Evolutionary conservation across 768 basidiomycete genomes (phyloP), one percentile per base, ranked within the genome.

Genomic region (Naganishia onofrii): DNA sequence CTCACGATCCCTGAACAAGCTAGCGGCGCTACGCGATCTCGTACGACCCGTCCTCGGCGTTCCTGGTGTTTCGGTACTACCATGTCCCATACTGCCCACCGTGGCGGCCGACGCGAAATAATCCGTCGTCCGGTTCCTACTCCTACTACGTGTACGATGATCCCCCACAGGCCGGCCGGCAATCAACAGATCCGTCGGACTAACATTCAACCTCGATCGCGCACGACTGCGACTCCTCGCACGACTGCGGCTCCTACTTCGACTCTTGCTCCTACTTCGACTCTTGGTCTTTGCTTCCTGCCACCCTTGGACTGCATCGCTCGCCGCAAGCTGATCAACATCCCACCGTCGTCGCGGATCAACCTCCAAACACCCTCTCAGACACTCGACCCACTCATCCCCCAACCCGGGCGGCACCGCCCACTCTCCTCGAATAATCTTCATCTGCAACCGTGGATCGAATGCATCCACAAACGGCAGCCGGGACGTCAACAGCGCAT

Each of bases 361-460:
- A 32, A 84, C 85, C 69, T 91, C 87, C 29, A 98, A 82, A 77
- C 93, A 96, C 0, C 94, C 94, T 55, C 82, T 82, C 48, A 97
- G 83, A 10, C 94, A 87, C 54, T 82, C 78, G 36, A 78, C 63
- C 74, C 81, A 82, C 53, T 81, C 80, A 29, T 70, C 69, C 1
- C 81, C 81, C 51, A 82, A 65, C 26, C 76, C 84, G 7, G 72
- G 57, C 13, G 84, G 83, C 10, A 79, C 51, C 44, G 81, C 81
- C 80, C 77, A 84, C 76, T 78, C 81, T 86, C 94, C 92, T 65
- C 88, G 87, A 9, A 95, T 77, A 70, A 99, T 95, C 81, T 94
- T 94, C 86, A 92, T 89, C 64, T 92, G 89, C 69, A 98, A 80
- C 38, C 95, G 84, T 0, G 93, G 93, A 80, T 99, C 95, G 76